Evolutionary conservation across 345 rosid genomes (phyloP).

Genomic region (Murraya koenigii): DNA sequence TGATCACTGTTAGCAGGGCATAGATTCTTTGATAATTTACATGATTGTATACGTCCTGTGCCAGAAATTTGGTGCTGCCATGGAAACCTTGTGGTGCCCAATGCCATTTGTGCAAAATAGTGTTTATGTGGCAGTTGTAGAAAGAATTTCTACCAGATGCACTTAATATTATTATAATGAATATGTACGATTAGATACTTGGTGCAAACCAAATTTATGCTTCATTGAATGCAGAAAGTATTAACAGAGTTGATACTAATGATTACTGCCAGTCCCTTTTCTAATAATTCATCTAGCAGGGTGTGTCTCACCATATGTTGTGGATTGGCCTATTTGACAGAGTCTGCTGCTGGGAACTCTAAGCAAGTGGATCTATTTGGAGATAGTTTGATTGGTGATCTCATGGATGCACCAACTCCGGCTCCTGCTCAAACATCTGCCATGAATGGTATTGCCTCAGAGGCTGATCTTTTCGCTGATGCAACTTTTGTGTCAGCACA

Average conservation of each 20-base stretch:
- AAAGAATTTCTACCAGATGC: background rate
- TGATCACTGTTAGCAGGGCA: background rate
- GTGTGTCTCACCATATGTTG: background rate
- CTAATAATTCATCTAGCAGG: background rate
- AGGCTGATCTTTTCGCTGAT: constrained; percentile 91
- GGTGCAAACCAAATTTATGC: constrained; percentile 7
- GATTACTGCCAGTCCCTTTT: background rate
- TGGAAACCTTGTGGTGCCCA: background rate
- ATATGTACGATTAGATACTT: background rate
- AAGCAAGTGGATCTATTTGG: constrained; percentile 84
- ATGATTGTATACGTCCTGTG: background rate
- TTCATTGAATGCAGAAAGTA: background rate
- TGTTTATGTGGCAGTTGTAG: background rate
- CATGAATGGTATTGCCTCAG: constrained; percentile 40
- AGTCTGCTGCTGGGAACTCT: constrained; percentile 52
- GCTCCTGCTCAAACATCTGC: constrained; percentile 52
- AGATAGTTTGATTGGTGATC: constrained; percentile 66
- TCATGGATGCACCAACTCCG: constrained; percentile 65
- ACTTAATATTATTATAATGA: background rate
- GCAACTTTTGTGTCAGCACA: constrained; percentile 90
- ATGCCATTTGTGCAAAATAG: background rate
- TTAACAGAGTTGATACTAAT: background rate
- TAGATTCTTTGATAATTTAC: background rate
- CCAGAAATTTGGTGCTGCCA: background rate
- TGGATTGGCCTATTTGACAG: constrained; percentile 43